Percentiles rank a stretch among this genome's conserved stretches.
Evolutionary conservation across 1,139 yeast genomes (phyloP).

Genomic region (Arxiozyma slooffiae): DNA sequence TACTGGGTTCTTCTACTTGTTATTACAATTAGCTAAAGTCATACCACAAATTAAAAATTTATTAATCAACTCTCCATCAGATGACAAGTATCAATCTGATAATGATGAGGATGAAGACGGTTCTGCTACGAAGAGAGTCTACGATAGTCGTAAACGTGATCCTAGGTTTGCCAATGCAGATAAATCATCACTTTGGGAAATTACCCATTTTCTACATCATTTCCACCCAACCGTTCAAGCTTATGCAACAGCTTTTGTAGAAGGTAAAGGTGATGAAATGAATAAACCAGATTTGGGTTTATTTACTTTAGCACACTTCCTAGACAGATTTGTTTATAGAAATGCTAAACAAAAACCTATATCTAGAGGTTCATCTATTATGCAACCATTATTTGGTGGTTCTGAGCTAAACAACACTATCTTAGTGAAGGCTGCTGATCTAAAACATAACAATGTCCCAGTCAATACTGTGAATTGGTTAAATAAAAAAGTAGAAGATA

Average conservation of each 20-base stretch:
- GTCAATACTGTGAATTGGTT: constrained; percentile 82
- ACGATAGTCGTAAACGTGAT: constrained; percentile 85
- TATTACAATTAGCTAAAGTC: constrained; percentile 53
- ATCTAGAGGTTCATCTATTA: constrained; percentile 78
- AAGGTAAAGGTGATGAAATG: constrained; percentile 35
- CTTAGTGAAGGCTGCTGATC: constrained; percentile 59
- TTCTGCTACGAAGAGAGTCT: constrained; percentile 29
- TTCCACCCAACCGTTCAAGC: constrained; percentile 87
- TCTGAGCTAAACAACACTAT: constrained; percentile 63
- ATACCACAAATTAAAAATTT: constrained; percentile 45
- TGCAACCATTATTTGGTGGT: constrained; percentile 91
- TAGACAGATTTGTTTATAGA: constrained; percentile 91
- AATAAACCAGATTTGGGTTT: constrained; percentile 81
- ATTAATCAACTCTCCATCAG: constrained; percentile 37
- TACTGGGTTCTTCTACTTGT: constrained; percentile 76
- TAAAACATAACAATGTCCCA: constrained; percentile 42
- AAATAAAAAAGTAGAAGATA: constrained; percentile 48
- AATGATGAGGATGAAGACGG: constrained; percentile 29
- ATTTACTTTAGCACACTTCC: constrained; percentile 78
- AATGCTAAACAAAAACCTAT: constrained; percentile 71
- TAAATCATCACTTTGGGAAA: constrained; percentile 78
- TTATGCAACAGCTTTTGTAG: constrained; percentile 60
- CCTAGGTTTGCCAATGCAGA: constrained; percentile 82
- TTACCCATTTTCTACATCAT: constrained; percentile 60
- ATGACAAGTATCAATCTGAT: constrained; percentile 30